These are phyloP conservation scores for Nicotiana attenuata DNA, from an alignment of 257 asterid genomes.

Conservation along the genomic window DNA sequence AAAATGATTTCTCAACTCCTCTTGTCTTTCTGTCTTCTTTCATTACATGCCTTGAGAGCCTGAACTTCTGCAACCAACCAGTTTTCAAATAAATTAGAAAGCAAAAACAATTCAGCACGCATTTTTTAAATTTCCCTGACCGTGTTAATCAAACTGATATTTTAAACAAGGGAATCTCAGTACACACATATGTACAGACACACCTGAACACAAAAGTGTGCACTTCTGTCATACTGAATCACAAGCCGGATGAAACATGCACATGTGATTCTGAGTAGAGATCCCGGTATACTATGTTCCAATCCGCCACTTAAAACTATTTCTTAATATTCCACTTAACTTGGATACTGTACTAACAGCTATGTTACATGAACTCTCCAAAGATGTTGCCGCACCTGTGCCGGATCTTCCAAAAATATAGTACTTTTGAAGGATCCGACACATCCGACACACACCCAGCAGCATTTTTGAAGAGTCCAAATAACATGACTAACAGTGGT, in stretches of 20 bases:
- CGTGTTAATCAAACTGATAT: neutral
- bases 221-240: neutral
- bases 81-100: neutral
- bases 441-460: too few species aligned
- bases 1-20: constrained; percentile 10
- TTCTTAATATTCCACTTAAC: neutral
- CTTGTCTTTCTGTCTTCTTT: constrained; percentile 34
- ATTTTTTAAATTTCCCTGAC: neutral
- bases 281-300: neutral
- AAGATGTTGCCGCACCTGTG: too few species aligned
- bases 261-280: neutral
- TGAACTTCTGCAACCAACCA: constrained; percentile 50
- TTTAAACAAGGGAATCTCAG: neutral
- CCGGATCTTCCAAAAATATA: too few species aligned
- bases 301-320: neutral
- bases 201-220: neutral
- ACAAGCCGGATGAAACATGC: neutral
- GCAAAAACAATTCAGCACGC: neutral
- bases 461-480: too few species aligned
- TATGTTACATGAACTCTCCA: too few species aligned
- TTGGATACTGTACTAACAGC: neutral
- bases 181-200: neutral
- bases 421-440: too few species aligned
- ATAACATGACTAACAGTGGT: too few species aligned
- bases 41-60: constrained; percentile 64